Base-by-base conservation (phyloP, 2,329 filamentous ascomycete species). In the Decorospora gaudefroyi region DNA sequence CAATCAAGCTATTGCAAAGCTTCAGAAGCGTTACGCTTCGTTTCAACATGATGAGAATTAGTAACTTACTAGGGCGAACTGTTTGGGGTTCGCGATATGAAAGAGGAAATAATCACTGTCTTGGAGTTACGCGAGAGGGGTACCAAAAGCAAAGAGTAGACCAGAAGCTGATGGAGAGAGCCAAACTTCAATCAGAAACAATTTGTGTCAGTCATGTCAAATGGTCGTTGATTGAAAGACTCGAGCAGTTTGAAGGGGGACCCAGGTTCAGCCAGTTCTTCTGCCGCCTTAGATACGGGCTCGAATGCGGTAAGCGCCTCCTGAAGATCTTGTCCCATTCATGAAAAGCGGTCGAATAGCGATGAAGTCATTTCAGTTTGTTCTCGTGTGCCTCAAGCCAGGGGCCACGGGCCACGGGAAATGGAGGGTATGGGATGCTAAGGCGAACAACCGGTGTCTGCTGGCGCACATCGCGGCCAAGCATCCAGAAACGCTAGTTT, bases 401-500 rank as follows among this genome's bases (percentile, higher is more conserved):
- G n/a, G n/a, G n/a, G n/a, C n/a, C 42, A 26, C 18, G 23, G 16
- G n/a, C n/a, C n/a, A 35, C 50, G 30, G 26, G 17, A 19, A 42
- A 37, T n/a, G n/a, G n/a, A n/a, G n/a, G 32, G 34, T 38, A 41
- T 42, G 25, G 39, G 10, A 33, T 34, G 38, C 47, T 31, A 47
- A 33, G 30, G 32, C 27, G 39, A 45, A 47, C 48, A 51, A 29
- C 42, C 35, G 43, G 49, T 38, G 35, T 38, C 30, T 50, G 43
- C 49, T 56, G 52, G 29, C 55, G 53, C 51, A 53, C 43, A 57
- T 53, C 16, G 48, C 43, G 28, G 39, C 40, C 44, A 25, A 44
- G 42, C 37, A 47, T 25, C 15, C n/a, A 32, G 30, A 44, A 36
- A 22, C 50, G 43, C 48, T 42, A 43, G 18, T 21, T 23, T 33